Base-by-base conservation (phyloP, 169 alveolate species). In the Amoebophrya sp. region DNA sequence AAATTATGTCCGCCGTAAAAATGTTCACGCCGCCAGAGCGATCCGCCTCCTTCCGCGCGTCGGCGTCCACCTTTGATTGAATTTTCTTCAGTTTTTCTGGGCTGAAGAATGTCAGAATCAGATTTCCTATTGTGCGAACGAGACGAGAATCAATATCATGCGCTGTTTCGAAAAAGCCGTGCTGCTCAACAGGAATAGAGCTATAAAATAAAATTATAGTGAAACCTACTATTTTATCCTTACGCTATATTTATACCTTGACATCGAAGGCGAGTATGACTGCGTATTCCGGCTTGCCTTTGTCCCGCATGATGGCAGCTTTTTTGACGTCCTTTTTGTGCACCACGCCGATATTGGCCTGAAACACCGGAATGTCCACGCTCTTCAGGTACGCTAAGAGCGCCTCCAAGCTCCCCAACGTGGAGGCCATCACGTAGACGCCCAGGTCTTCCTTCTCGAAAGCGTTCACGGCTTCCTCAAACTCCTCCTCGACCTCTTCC, bases 381-480 rank as follows among this genome's bases (percentile, higher is more conserved):
- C n/a, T n/a, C 89, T 97, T 96, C 88, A 99, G 95, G 96, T 97
- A 99, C 38, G 97, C 98, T 45, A 99, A 96, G 38, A 99, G 94
- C 18, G 99, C 99, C 96, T 99, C 99, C 58, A 99, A 95, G 0
- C 99, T 97, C 23, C 99, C 99, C 67, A 99, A 95, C 45, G 99
- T 99, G 69, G 99, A 96, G 13, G 99, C 99, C 97, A 97, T 98
- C 67, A 99, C 99, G 94, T 98, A 98, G 50, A 99, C 41, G 2
- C 88, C 88, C 39, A 69, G 23, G 29, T 20, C 88, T 5, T 34
- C 95, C 89, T 96, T 97, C 90, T 97, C 97, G 43, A 98, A 96
- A 40, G 96, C 95, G 20, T 97, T 96, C 92, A 98, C 96, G 88
- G 98, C 99, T 42, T 94, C 93, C 96, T 96, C 96, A 18, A 97